Conservation (phyloP, 768 basidiomycete genomes). For the Mycena leptocephala region DNA sequence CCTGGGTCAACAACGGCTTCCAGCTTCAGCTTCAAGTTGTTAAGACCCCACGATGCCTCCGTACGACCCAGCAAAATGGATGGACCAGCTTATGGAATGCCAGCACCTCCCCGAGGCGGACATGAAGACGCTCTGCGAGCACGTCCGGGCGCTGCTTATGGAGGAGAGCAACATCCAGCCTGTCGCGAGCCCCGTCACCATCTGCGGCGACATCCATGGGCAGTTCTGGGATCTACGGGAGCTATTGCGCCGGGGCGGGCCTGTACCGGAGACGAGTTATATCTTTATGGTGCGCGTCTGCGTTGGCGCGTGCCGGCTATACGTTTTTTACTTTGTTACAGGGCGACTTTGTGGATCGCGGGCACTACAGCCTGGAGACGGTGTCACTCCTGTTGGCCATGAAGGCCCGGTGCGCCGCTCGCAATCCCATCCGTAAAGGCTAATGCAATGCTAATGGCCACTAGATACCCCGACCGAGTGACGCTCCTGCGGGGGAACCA, state of each 20-base stretch:
- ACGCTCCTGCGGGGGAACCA: constrained; percentile 96
- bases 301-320: not conserved
- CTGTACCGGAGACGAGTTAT: constrained; percentile 91
- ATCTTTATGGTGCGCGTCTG: constrained; percentile 91
- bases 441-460: not conserved
- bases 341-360: constrained; percentile 99
- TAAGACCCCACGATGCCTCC: constrained; percentile 41
- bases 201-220: constrained; percentile 97
- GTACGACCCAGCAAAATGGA: constrained; percentile 83
- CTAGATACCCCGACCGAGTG: constrained; percentile 93
- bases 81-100: constrained; percentile 89
- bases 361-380: constrained; percentile 96
- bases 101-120: constrained; percentile 91
- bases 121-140: constrained; percentile 94
- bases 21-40: not conserved
- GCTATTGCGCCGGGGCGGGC: constrained; percentile 88
- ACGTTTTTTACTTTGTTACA: constrained; percentile 41
- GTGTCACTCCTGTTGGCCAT: constrained; percentile 91
- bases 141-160: constrained; percentile 90
- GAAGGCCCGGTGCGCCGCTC: constrained; percentile 83
- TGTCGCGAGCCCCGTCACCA: constrained; percentile 94
- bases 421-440: not conserved
- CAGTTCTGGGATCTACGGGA: constrained; percentile 98
- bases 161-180: constrained; percentile 99
- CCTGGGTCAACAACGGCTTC: not conserved